phyloP scores from a whole-genome alignment of 2,329 filamentous ascomycete species.

The Botrytis hyacinthi region DNA sequence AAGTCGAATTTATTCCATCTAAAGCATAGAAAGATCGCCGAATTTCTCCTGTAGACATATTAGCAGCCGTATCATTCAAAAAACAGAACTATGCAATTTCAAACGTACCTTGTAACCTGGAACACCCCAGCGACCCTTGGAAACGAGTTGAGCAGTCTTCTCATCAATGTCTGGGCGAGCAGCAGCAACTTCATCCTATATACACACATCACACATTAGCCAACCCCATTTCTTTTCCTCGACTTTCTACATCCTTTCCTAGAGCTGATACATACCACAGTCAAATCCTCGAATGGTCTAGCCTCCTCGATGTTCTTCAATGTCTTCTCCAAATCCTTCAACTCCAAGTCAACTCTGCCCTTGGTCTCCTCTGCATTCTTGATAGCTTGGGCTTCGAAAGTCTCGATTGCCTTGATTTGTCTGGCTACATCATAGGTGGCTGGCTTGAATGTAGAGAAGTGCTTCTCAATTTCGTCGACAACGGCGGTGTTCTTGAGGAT shows the following conservation, averaged over 20 bases:
- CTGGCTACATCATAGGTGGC: constrained; percentile 86
- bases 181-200: constrained; percentile 86
- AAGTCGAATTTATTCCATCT: constrained; percentile 46
- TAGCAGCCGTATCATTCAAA: constrained; percentile 44
- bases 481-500: constrained; percentile 94
- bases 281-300: constrained; percentile 93
- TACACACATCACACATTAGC: constrained; percentile 22
- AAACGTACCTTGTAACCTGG: constrained; percentile 93
- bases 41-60: constrained; percentile 80
- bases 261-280: constrained; percentile 71
- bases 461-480: constrained; percentile 95
- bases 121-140: constrained; percentile 97
- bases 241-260: not conserved
- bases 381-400: constrained; percentile 94
- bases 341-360: constrained; percentile 90
- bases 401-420: constrained; percentile 97
- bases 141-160: constrained; percentile 91
- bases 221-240: constrained; percentile 1
- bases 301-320: constrained; percentile 96
- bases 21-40: constrained; percentile 92
- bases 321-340: constrained; percentile 90
- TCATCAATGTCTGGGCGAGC: constrained; percentile 96
- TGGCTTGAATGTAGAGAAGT: constrained; percentile 89
- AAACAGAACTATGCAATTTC: not conserved
- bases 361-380: constrained; percentile 98